Base-by-base conservation (phyloP, 1,139 yeast genomes). In the Protomyces macrosporus region DNA sequence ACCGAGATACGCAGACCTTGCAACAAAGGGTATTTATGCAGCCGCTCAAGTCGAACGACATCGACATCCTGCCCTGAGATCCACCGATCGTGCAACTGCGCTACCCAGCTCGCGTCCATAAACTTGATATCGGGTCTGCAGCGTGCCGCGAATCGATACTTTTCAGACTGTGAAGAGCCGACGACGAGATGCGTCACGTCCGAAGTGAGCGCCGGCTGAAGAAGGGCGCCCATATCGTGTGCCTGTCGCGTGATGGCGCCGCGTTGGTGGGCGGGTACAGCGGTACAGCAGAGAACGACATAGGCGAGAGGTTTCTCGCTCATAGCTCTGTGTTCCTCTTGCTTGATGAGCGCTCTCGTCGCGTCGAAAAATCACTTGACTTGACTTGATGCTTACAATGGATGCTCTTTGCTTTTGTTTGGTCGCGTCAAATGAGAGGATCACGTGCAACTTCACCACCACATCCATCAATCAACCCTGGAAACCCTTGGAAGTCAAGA, bases 121-220 rank as follows among this genome's bases (percentile, higher is more conserved):
- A 88, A 83, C 55, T 75, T 74, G 55, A 89, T 79, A 72, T 88
- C 93, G 55, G 77, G 75, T 65, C 95, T 75, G 64, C 80, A 77
- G 67, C 78, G 77, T 1, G 87, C 82, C 59, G 88, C 85, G 72
- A 80, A 88, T 76, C 60, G 76, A 74, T 85, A 88, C 74, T 89
- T 89, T 35, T 84, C 87, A 0, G 95, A 84, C 68, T 81, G 77
- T 40, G 84, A 73, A 64, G 80, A 80, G 1, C 93, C 95, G 16
- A 88, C 93, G 3, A 89, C 78, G 54, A 89, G 75, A 67, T 82
- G 83, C 60, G 82, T 80, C 6, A 86, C 88, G 72, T 85, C 89
- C 60, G 85, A 81, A 81, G 85, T 84, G 67, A 88, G 77, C 70
- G 86, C 87, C 55, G 79, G 78, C 66, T 79, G 79, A 69, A 82